Base-by-base conservation (phyloP, 306 rosid genomes). In the Astragalus glycyphyllos region DNA sequence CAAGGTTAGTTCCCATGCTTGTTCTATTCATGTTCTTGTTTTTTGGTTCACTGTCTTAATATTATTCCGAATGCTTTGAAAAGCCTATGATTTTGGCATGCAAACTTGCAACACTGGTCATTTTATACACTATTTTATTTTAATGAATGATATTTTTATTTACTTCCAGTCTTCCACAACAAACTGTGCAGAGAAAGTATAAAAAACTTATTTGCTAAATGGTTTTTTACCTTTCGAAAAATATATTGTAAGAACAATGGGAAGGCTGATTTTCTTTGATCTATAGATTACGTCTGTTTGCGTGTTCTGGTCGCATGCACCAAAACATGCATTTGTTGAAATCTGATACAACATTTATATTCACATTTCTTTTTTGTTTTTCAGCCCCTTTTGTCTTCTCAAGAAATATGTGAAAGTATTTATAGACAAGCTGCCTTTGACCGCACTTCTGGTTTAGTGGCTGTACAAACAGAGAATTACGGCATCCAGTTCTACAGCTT, bases 401-500 rank as follows among this genome's bases (percentile, higher is more conserved):
- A 86, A 59, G 88, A 85, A 65, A 77, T 58, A 62, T 83, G 82
- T 53, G 80, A 85, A 58, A 81, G 72, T 62, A 46, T 69, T 69
- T 69, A 82, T 40, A 79, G 85, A 72, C 87, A 80, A 62, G 79
- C 81, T 77, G 80, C 96, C 76, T 91, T 94, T 68, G 91, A 89
- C 77, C 74, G 80, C 77, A 11, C 78, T 77, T 72, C 91, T 84
- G 99, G 96, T 53, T 58, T 85, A 38, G 88, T 89, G 80, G 99
- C 92, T 34, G 83, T 91, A 78, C 84, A 77, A 47, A 84, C 99
- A 67, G 91, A 86, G 70, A 87, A 89, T 77, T 94, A 91, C 62
- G 74, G 90, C 79, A 76, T 94, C 69, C 99, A 94, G 75, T 85
- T 94, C 72, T 94, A 86, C 81, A 89, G 90, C 78, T 75, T 94